phyloP scores from a whole-genome alignment of 169 alveolate species.

The Plasmodium reichenowi region DNA sequence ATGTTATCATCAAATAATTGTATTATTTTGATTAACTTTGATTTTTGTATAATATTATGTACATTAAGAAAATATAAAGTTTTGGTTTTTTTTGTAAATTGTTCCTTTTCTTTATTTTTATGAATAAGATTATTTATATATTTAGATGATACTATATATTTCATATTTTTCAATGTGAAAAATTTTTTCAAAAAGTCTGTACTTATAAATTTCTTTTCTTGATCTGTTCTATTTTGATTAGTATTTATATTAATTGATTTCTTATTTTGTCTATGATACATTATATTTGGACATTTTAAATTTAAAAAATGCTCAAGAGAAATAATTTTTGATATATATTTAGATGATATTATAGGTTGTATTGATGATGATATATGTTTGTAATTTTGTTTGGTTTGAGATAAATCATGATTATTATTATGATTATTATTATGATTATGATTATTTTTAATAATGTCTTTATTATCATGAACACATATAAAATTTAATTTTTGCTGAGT shows the following conservation, averaged over 20 bases:
- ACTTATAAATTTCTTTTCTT: not conserved
- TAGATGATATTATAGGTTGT: too few relatives aligned
- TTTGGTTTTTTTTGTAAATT: conserved; percentile 3
- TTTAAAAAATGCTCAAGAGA: too few relatives aligned
- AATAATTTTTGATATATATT: too few relatives aligned
- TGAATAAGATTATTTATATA: conserved; percentile 12
- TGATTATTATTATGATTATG: too few relatives aligned
- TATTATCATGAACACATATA: too few relatives aligned
- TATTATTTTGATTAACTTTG: conserved; percentile 7
- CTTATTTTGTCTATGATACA: too few relatives aligned
- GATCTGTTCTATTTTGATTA: not conserved
- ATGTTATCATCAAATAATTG: conserved; percentile 10
- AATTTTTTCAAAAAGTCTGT: conserved; percentile 4
- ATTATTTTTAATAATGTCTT: too few relatives aligned
- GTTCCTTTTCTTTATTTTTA: conserved; percentile 2
- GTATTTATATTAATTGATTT: not conserved
- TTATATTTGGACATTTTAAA: too few relatives aligned
- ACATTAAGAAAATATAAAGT: conserved; percentile 18
- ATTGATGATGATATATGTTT: too few relatives aligned
- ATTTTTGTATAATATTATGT: conserved; percentile 9
- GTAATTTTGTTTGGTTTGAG: too few relatives aligned
- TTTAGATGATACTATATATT: conserved; percentile 6
- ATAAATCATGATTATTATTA: too few relatives aligned
- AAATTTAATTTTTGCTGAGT: too few relatives aligned
- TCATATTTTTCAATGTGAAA: conserved; percentile 55